phyloP scores from a whole-genome alignment of 352 stramenopile genomes.

The Globisporangium perplexum region DNA sequence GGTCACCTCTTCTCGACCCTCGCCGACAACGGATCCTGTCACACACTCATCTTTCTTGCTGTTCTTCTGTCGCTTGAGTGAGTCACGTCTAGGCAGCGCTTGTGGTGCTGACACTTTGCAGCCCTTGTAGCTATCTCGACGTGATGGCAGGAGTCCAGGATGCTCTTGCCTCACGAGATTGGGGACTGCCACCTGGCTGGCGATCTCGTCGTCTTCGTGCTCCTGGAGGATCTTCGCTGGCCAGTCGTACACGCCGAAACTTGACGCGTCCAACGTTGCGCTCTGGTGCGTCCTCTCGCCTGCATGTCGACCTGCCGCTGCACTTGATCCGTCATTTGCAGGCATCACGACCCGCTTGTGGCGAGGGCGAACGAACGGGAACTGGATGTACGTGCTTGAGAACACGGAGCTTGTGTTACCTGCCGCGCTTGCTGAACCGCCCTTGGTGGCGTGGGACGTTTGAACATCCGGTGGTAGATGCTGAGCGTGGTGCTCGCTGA shows the following conservation, averaged over 20 bases:
- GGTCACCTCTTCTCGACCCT: background rate
- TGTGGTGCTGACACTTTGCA: background rate
- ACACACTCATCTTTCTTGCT: background rate
- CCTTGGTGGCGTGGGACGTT: background rate
- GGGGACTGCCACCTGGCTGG: background rate
- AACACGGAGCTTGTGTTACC: background rate
- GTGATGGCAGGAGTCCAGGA: background rate
- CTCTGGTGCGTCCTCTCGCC: background rate
- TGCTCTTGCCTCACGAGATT: background rate
- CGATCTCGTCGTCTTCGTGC: conserved; percentile 12
- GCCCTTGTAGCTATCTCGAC: background rate
- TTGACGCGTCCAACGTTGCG: background rate
- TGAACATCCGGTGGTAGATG: background rate
- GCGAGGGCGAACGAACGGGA: conserved; percentile 36
- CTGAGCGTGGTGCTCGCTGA: background rate
- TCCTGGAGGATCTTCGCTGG: conserved; percentile 10
- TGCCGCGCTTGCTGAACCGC: background rate
- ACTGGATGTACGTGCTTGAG: conserved; percentile 54
- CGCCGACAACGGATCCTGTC: background rate
- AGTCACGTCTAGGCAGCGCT: background rate
- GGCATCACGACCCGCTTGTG: conserved; percentile 17
- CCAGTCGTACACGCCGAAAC: background rate
- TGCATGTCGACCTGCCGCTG: background rate
- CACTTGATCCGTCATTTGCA: conserved; percentile 1
- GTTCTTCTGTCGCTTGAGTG: background rate